phyloP scores from a whole-genome alignment of 2,329 filamentous ascomycete species.

The Trichoderma pleuroti region DNA sequence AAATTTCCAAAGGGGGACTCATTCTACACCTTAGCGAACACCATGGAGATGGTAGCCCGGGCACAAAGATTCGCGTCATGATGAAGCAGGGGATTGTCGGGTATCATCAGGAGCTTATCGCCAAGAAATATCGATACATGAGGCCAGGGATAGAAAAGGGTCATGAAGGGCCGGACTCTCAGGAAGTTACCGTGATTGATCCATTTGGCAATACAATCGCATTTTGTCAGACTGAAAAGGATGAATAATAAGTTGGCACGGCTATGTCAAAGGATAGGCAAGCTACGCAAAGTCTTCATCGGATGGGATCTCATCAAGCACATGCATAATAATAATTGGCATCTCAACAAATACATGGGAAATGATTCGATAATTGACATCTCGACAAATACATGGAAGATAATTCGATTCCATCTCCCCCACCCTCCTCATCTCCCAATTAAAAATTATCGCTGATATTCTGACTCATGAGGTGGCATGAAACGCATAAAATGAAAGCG shows the following conservation, averaged over 20 bases:
- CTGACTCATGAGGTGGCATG: not conserved
- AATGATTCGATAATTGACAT: not conserved
- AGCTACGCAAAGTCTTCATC: not conserved
- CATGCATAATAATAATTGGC: not conserved
- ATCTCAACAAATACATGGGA: not conserved
- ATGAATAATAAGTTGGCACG: not conserved
- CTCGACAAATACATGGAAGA: not conserved
- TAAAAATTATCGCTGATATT: not conserved
- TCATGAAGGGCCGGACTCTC: not conserved
- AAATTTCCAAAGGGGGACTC: conserved; percentile 20
- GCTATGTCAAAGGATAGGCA: not conserved
- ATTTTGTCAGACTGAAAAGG: conserved; percentile 14
- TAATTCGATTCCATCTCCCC: not conserved
- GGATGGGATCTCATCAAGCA: not conserved
- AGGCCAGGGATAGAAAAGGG: conserved; percentile 21
- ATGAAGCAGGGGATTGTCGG: not conserved
- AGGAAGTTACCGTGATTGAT: conserved; percentile 20
- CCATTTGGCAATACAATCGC: conserved; percentile 23
- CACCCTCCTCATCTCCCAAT: not conserved
- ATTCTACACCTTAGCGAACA: conserved; percentile 23
- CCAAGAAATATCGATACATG: conserved; percentile 22
- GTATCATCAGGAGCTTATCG: conserved; percentile 19
- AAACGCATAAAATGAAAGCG: not conserved
- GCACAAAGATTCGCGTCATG: not conserved
- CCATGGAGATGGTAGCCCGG: not conserved